These are phyloP conservation scores for Leishmania lainsoni DNA, from an alignment of 208 protist genomes.

Conservation along the genomic window DNA sequence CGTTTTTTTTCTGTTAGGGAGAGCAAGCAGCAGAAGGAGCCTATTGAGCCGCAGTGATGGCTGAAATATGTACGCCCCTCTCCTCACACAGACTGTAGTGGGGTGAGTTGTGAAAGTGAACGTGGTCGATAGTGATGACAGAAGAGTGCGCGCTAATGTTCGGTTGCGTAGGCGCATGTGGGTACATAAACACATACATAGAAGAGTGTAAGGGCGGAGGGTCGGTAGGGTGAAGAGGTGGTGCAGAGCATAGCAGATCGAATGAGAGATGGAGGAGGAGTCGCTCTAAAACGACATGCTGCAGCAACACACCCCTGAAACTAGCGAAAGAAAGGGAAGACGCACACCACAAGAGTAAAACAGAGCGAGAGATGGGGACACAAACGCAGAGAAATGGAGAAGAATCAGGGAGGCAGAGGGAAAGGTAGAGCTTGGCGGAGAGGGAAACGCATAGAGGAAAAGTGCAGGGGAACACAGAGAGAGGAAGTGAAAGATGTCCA, in stretches of 20 bases:
- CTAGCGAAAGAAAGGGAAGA: not conserved
- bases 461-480: not conserved
- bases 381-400: not conserved
- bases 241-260: not conserved
- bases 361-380: not conserved
- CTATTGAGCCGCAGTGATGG: not conserved
- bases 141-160: not conserved
- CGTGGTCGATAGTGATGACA: not conserved
- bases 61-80: not conserved
- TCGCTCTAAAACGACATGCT: not conserved
- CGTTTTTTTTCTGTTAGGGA: not conserved
- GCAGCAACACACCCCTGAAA: not conserved
- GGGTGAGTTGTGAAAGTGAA: not conserved
- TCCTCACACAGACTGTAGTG: not conserved
- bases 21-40: not conserved
- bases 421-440: not conserved
- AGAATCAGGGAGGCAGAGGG: not conserved
- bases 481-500: not conserved
- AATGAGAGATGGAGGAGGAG: not conserved
- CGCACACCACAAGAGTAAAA: not conserved
- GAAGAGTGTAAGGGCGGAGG: not conserved
- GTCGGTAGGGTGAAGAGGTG: not conserved
- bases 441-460: not conserved
- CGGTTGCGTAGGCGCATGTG: not conserved
- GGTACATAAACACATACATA: not conserved